Base-by-base conservation (phyloP, 2,329 filamentous ascomycete genomes). In the Ilyonectria destructans region DNA sequence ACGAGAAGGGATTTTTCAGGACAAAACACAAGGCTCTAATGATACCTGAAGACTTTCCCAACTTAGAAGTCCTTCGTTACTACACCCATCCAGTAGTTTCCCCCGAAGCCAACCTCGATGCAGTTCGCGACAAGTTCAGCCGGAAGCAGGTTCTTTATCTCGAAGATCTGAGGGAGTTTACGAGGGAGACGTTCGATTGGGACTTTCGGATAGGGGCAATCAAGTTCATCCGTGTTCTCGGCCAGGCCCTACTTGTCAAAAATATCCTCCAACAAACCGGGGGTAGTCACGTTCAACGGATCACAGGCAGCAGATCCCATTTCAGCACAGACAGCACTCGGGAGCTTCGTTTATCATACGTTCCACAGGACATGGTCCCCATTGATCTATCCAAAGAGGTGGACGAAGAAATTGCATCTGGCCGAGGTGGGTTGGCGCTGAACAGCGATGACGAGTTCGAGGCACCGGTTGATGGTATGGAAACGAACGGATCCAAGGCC, bases 1-100 rank as follows among this genome's bases (percentile, higher is more conserved):
- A 99, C 77, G 91, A 96, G 77, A 93, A 90, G 76, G 91, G 92
- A 3, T 90, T 91, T 76, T 99, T 99, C 80, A 88, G 89, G 48
- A 90, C 88, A 15, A 94, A 90, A 75, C 94, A 96, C 77, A 92
- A 90, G 70, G 88, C 90, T 2, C 82, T 98, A 54, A 84, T 81
- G 4, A 92, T 99, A 35, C 96, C 96, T 0, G 90, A 93, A 0
- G 86, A 88, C 40, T 99, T 98, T 71, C 96, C 96, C 0, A 91
- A 93, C 69, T 82, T 89, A 54, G 92, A 94, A 48, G 89, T 97
- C 8, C 83, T 98, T 21, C 87, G 92, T 12, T 97, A 94, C 77
- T 99, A 99, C 74, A 96, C 93, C 0, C 91, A 95, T 76, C 96
- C 96, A 0, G 90, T 92, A 1, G 92, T 98, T 4, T 98, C 95